These are phyloP conservation scores for Botrytis sinoallii DNA, from an alignment of 2,329 filamentous ascomycete species.

Conservation along the genomic window DNA sequence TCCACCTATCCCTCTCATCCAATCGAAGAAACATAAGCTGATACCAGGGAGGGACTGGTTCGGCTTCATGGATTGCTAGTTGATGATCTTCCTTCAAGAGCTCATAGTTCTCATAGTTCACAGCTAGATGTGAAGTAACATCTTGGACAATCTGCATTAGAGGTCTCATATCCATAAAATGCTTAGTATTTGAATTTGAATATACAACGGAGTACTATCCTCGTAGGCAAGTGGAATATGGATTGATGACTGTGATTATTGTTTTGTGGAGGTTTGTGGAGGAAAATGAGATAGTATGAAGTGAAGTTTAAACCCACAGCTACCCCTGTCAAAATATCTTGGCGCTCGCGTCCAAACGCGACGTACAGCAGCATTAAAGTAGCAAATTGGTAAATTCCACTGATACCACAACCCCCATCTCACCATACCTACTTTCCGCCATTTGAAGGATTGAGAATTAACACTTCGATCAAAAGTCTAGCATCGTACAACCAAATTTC, in stretches of 20 bases:
- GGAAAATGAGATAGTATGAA: not conserved
- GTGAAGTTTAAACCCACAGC: constrained; percentile 11
- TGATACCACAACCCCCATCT: constrained; percentile 1
- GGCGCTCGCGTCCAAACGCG: constrained; percentile 19
- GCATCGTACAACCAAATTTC: not conserved
- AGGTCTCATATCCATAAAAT: not conserved
- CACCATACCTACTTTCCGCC: not conserved
- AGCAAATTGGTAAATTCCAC: constrained; percentile 4
- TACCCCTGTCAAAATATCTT: constrained; percentile 19
- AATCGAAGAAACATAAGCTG: not conserved
- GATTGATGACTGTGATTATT: not conserved
- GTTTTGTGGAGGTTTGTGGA: not conserved
- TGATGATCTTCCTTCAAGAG: not conserved
- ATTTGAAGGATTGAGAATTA: not conserved
- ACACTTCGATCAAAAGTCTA: not conserved
- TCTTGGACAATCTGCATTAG: not conserved
- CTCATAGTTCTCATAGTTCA: not conserved
- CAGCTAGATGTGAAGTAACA: not conserved
- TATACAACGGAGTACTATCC: not conserved
- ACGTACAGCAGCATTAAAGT: not conserved
- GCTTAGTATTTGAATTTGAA: not conserved
- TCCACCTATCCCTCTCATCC: not conserved
- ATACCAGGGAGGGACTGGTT: not conserved
- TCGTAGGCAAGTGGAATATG: not conserved
- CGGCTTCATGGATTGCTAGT: not conserved